Evolutionary conservation across 1,284 basidiomycete genomes (phyloP).

Genomic region (Sporisorium reilianum): DNA sequence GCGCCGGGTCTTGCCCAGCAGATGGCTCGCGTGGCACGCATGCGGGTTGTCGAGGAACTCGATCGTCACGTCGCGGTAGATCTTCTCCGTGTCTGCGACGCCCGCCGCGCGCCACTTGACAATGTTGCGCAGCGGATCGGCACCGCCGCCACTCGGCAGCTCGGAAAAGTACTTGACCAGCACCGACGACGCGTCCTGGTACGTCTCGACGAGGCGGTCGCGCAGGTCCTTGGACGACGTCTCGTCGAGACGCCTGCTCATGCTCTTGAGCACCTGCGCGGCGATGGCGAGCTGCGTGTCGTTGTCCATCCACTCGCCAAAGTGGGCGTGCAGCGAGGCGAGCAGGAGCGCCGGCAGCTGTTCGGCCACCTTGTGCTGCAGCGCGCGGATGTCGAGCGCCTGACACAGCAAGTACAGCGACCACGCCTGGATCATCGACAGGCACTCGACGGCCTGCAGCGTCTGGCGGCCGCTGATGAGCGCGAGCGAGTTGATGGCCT

Average conservation of each 20-base stretch:
- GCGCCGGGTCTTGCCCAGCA: slow-evolving; percentile 54
- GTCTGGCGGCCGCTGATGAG: slow-evolving; percentile 59
- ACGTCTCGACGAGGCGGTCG: slow-evolving; percentile 58
- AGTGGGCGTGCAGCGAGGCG: slow-evolving; percentile 43
- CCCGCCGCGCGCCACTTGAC: slow-evolving; percentile 57
- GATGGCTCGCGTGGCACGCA: slow-evolving; percentile 57
- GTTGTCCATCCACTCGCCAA: slow-evolving; percentile 61
- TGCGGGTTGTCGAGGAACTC: slow-evolving; percentile 58
- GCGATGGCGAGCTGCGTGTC: slow-evolving; percentile 46
- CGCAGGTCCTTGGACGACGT: slow-evolving; percentile 56
- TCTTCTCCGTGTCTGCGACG: slow-evolving; percentile 49
- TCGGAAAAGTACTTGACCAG: slow-evolving; percentile 60
- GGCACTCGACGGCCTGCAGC: slow-evolving; percentile 53
- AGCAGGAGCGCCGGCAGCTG: slow-evolving; percentile 47
- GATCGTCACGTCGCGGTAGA: slow-evolving; percentile 52
- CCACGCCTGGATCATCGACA: slow-evolving; percentile 62
- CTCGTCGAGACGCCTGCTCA: slow-evolving; percentile 60
- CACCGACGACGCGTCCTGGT: slow-evolving; percentile 55
- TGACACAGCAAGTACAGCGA: slow-evolving; percentile 63
- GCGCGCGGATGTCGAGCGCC: slow-evolving; percentile 61
- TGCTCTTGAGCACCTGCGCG: slow-evolving; percentile 41
- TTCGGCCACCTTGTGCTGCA: slow-evolving; percentile 51
- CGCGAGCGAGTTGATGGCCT: slow-evolving; percentile 58
- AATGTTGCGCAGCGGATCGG: slow-evolving; percentile 62
- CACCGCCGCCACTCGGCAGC: slow-evolving; percentile 58